phyloP scores from a whole-genome alignment of 1,284 basidiomycete genomes.

The Leccinum pallidistipes region DNA sequence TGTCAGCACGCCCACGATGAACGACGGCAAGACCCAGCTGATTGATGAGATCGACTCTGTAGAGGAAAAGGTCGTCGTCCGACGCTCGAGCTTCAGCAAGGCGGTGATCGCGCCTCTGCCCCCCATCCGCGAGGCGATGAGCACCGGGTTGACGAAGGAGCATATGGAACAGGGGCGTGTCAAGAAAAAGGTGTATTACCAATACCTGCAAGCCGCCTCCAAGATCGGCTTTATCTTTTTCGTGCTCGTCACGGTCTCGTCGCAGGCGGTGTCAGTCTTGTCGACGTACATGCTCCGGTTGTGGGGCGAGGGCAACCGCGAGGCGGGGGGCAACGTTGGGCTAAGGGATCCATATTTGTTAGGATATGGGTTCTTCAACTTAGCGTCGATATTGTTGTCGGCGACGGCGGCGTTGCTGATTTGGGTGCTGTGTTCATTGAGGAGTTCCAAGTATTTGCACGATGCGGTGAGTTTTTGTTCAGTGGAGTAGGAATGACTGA shows the following conservation, averaged over 20 bases:
- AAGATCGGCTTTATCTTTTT: conserved; percentile 70
- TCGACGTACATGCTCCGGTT: conserved; percentile 73
- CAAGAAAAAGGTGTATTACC: conserved; percentile 73
- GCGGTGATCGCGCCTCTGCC: conserved; percentile 42
- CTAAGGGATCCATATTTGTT: conserved; percentile 55
- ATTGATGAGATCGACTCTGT: conserved; percentile 21
- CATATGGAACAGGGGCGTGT: conserved; percentile 84
- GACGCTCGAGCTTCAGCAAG: conserved; percentile 48
- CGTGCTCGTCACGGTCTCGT: conserved; percentile 54
- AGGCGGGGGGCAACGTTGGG: conserved; percentile 56
- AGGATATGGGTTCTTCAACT: conserved; percentile 62
- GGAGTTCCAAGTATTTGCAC: conserved; percentile 76
- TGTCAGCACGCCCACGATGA: conserved; percentile 40
- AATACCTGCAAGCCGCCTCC: conserved; percentile 83
- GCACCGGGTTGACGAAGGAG: conserved; percentile 62
- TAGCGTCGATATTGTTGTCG: conserved; percentile 52
- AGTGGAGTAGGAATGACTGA: background rate
- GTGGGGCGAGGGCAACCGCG: conserved; percentile 81
- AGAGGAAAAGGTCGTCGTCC: conserved; percentile 19
- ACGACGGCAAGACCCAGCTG: conserved; percentile 23
- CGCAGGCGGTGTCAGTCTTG: conserved; percentile 55
- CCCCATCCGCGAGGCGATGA: conserved; percentile 38
- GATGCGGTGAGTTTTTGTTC: conserved; percentile 54
- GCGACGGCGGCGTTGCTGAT: conserved; percentile 62
- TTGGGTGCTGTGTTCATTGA: conserved; percentile 78